Conservation (phyloP, 345 rosid species). For the Populus tremula region DNA sequence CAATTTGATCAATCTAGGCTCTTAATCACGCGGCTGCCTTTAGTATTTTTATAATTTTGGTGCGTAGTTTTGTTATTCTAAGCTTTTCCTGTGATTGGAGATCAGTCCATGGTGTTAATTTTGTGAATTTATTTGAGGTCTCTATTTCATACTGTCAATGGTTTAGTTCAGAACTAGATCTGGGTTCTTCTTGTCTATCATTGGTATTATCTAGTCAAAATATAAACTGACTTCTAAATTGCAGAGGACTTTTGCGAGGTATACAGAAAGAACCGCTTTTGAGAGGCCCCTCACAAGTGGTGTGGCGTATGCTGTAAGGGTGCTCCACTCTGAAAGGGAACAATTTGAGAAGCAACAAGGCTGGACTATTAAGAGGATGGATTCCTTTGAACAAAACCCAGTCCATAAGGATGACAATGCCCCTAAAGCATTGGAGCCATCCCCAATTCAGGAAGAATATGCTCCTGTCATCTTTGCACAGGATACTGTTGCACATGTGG, state of each 20-base stretch:
- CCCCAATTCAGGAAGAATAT: constrained; percentile 86
- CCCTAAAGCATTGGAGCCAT: constrained; percentile 61
- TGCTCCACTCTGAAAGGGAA: constrained; percentile 85
- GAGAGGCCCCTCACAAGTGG: constrained; percentile 99
- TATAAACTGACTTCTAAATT: constrained; percentile 35
- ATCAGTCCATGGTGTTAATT: constrained; percentile 7
- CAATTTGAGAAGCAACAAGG: constrained; percentile 89
- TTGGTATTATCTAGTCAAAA: constrained; percentile 9
- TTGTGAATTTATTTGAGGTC: constrained; percentile 1
- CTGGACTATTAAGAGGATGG: constrained; percentile 90
- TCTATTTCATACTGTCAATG: neutral
- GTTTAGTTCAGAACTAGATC: constrained; percentile 22
- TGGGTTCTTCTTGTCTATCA: constrained; percentile 11
- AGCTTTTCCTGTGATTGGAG: neutral
- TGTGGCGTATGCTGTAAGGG: constrained; percentile 94
- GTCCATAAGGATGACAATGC: constrained; percentile 74
- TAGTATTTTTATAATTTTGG: neutral
- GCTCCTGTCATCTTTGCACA: constrained; percentile 99
- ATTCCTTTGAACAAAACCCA: constrained; percentile 61
- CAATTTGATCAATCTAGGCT: constrained; percentile 8
- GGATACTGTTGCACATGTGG: constrained; percentile 81
- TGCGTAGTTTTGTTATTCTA: neutral
- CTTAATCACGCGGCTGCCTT: neutral
- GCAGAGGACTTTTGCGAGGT: constrained; percentile 83
- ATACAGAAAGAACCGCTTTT: constrained; percentile 90